A percentile compares a stretch with the other conserved stretches of the same genome.
phyloP scores from a whole-genome alignment of 345 rosid species.

The Pistacia atlantica region DNA sequence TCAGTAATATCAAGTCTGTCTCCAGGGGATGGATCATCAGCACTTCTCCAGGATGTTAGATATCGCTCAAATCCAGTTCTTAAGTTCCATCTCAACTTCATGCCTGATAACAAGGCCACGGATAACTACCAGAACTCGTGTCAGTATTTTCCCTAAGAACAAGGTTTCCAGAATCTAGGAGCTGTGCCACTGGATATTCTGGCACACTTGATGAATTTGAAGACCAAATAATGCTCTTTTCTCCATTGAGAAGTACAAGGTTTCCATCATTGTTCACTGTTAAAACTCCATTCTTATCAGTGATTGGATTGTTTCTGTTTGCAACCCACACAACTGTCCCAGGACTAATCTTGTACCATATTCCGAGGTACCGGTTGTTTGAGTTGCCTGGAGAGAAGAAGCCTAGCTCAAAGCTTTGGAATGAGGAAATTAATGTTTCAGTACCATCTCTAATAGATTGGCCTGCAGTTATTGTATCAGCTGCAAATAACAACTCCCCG shows the following conservation, averaged over 20 bases:
- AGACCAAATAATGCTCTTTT: conserved; percentile 31
- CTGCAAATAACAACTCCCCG: not conserved
- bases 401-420: conserved; percentile 30
- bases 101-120: conserved; percentile 48
- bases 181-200: conserved; percentile 31
- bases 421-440: conserved; percentile 19
- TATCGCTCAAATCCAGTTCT: conserved; percentile 18
- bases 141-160: conserved; percentile 30
- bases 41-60: conserved; percentile 32
- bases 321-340: conserved; percentile 47
- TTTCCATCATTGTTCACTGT: conserved; percentile 25
- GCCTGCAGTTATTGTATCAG: conserved; percentile 17
- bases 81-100: conserved; percentile 43
- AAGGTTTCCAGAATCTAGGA: conserved; percentile 49
- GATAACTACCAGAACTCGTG: not conserved
- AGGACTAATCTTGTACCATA: conserved; percentile 42
- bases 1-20: conserved; percentile 22
- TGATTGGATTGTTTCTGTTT: conserved; percentile 41
- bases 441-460: conserved; percentile 19
- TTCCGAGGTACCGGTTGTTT: conserved; percentile 38
- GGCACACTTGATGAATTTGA: conserved; percentile 25
- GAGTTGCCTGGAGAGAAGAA: conserved; percentile 30
- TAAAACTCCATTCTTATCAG: conserved; percentile 32
- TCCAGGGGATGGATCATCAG: conserved; percentile 31
- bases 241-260: conserved; percentile 33